A percentile compares a stretch with the other conserved stretches of the same genome.
These are phyloP conservation scores for Pyronema domesticum DNA, from an alignment of 495 filamentous ascomycete genomes.

Conservation along the genomic window DNA sequence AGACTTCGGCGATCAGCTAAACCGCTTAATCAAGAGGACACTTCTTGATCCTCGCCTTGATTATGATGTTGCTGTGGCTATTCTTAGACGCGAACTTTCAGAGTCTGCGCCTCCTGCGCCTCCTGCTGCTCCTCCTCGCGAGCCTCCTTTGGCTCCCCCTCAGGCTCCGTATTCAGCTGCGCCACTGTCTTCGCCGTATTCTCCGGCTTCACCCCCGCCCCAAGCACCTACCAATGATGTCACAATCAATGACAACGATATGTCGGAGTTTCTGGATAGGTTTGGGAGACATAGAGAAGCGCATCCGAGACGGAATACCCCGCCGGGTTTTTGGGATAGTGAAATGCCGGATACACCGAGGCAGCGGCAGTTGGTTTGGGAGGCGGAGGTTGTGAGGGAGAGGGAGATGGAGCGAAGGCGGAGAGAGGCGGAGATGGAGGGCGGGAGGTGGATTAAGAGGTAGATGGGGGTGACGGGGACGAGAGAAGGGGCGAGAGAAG, in stretches of 20 bases:
- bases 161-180: too few relatives aligned
- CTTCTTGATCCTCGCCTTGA: conserved; percentile 30
- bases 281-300: conserved; percentile 61
- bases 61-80: conserved; percentile 28
- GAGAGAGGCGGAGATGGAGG: conserved; percentile 41
- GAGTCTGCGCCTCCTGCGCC: conserved; percentile 13
- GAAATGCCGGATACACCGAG: conserved; percentile 82
- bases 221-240: too few relatives aligned
- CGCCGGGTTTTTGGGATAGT: conserved; percentile 76
- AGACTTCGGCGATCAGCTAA: neutral
- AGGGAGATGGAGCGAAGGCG: conserved; percentile 53
- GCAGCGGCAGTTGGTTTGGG: conserved; percentile 39
- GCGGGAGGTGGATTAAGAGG: conserved; percentile 10
- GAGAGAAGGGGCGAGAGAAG: too few relatives aligned
- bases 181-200: too few relatives aligned
- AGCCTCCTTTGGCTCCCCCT: too few relatives aligned
- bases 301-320: conserved; percentile 48
- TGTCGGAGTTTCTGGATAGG: conserved; percentile 43
- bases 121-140: too few relatives aligned
- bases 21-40: neutral
- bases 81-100: too few relatives aligned
- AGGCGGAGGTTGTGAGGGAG: conserved; percentile 40
- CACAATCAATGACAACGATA: too few relatives aligned
- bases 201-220: too few relatives aligned
- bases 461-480: neutral